A percentile compares a stretch with the other conserved stretches of the same genome.
phyloP scores from a whole-genome alignment of 805 yeast genomes.

The Kluyveromyces wickerhamii region DNA sequence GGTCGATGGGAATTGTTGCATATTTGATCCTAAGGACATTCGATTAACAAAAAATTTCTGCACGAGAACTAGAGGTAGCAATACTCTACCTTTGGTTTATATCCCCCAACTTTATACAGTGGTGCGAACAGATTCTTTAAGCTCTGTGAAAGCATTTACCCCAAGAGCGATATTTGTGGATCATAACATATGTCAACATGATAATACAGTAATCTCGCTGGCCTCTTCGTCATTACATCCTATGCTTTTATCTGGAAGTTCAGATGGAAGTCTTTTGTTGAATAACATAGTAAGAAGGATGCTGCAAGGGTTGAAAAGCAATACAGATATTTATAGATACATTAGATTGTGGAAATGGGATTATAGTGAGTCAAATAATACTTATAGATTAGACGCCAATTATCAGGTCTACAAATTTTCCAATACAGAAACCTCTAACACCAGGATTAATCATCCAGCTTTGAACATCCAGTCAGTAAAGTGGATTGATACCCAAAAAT shows the following conservation, averaged over 20 bases:
- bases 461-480: conserved; percentile 41
- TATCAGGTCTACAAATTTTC: conserved; percentile 30
- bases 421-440: conserved; percentile 22
- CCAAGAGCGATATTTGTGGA: conserved; percentile 31
- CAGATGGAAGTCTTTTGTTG: conserved; percentile 41
- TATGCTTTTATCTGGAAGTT: conserved; percentile 37
- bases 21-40: conserved; percentile 32
- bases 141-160: conserved; percentile 31
- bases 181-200: conserved; percentile 33
- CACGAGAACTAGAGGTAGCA: conserved; percentile 28
- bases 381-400: conserved; percentile 35
- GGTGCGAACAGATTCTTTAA: conserved; percentile 36
- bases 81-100: conserved; percentile 24
- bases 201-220: conserved; percentile 34
- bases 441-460: conserved; percentile 40
- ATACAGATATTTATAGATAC: conserved; percentile 23
- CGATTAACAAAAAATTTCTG: conserved; percentile 25
- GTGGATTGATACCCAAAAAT: conserved; percentile 47
- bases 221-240: conserved; percentile 41
- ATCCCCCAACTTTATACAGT: conserved; percentile 32
- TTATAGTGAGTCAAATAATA: conserved; percentile 32
- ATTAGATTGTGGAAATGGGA: conserved; percentile 35
- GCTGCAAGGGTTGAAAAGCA: conserved; percentile 29
- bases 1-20: conserved; percentile 36
- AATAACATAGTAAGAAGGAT: conserved; percentile 34